Conservation (phyloP, 805 yeast species). For the Yamadazyma scolyti region DNA sequence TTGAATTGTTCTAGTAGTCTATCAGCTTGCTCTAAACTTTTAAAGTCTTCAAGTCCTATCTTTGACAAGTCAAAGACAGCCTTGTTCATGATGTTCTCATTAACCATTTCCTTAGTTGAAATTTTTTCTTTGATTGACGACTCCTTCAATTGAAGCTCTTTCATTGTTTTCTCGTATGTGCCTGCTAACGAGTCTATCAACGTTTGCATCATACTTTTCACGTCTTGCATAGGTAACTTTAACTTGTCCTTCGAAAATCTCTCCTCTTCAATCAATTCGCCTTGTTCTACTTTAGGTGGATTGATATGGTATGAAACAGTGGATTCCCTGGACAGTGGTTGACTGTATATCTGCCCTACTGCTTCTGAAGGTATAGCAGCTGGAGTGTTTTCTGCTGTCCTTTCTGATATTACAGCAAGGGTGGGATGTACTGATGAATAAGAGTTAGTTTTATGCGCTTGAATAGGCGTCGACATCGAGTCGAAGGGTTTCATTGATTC, state of each 20-base stretch:
- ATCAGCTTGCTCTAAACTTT: conserved; percentile 8
- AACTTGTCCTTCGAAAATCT: conserved; percentile 3
- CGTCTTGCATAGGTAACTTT: conserved; percentile 27
- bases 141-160: conserved; percentile 26
- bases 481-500: conserved; percentile 23
- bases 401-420: conserved; percentile 29
- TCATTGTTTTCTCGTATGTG: conserved; percentile 53
- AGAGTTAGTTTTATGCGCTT: conserved; percentile 12
- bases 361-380: conserved; percentile 1
- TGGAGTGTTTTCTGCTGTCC: conserved; percentile 27
- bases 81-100: conserved; percentile 19
- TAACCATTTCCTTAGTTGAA: conserved; percentile 45
- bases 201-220: conserved; percentile 30
- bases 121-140: conserved; percentile 51
- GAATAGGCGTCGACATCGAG: conserved; percentile 31
- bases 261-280: conserved; percentile 18
- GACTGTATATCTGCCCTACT: conserved; percentile 5
- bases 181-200: conserved; percentile 49
- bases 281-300: conserved; percentile 32
- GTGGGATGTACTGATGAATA: conserved; percentile 17
- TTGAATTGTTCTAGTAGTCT: conserved; percentile 1
- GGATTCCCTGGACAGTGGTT: not conserved
- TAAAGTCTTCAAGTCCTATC: conserved; percentile 24
- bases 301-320: conserved; percentile 20
- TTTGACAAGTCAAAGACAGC: conserved; percentile 21